A percentile compares a stretch with the other conserved stretches of the same genome.
phyloP scores from a whole-genome alignment of 1,284 basidiomycete genomes.

The Tylopilus sp. region DNA sequence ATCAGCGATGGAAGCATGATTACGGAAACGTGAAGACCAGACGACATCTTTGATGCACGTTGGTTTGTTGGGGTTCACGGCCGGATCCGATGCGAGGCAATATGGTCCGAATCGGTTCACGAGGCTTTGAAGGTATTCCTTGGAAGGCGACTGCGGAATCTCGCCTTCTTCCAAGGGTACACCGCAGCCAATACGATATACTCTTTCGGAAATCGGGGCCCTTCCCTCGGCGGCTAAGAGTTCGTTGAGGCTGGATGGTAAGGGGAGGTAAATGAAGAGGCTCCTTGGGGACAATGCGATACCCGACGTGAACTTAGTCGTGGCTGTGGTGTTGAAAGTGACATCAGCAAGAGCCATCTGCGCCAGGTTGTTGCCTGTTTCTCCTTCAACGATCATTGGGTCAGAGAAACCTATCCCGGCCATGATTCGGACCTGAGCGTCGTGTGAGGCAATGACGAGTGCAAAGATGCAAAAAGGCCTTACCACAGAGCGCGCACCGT shows the following conservation, averaged over 20 bases:
- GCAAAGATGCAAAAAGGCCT: conserved; percentile 13
- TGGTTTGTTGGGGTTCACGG: conserved; percentile 22
- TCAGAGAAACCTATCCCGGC: conserved; percentile 14
- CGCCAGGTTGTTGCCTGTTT: conserved; percentile 3
- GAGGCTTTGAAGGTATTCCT: conserved; percentile 36
- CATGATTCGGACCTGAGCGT: conserved; percentile 5
- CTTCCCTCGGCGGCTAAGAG: conserved; percentile 9
- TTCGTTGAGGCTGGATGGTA: conserved; percentile 22
- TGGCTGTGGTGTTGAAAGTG: neutral
- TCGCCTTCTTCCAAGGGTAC: conserved; percentile 30
- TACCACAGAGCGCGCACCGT: conserved; percentile 49
- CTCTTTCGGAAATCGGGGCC: conserved; percentile 1
- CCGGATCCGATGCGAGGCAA: conserved; percentile 16
- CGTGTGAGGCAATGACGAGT: neutral
- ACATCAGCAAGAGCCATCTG: conserved; percentile 15
- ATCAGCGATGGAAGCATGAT: conserved; percentile 36
- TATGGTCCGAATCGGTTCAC: conserved; percentile 33
- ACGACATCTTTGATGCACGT: conserved; percentile 24
- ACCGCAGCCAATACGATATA: conserved; percentile 34
- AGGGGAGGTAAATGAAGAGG: conserved; percentile 27
- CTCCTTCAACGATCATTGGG: neutral
- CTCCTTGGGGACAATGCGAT: conserved; percentile 15
- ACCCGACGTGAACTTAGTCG: neutral
- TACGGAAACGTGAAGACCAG: conserved; percentile 40
- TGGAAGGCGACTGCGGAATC: conserved; percentile 30